Evolutionary conservation across 108 stramenopile genomes (phyloP).

Genomic region (Nannochloropsis gaditana): DNA sequence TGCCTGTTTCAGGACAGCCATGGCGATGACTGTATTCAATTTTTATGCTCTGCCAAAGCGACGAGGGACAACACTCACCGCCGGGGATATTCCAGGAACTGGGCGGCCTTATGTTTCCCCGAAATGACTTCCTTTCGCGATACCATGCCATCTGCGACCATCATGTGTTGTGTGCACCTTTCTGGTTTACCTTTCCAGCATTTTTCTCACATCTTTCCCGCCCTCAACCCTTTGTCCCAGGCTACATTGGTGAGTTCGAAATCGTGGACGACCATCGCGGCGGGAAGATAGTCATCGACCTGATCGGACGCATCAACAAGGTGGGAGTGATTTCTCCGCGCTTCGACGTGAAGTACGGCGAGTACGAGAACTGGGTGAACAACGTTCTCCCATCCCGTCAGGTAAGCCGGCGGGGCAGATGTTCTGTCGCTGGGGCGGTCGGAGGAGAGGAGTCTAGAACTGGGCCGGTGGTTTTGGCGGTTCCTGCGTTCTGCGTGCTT

Average conservation of each 20-base stretch:
- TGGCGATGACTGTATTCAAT: conserved; percentile 18
- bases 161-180: conserved; percentile 25
- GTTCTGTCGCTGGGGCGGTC: no score
- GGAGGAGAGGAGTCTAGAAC: no score
- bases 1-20: not conserved
- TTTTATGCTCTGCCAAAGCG: not conserved
- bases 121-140: conserved; percentile 62
- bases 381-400: conserved; percentile 85
- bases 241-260: conserved; percentile 99
- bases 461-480: no score
- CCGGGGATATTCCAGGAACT: not conserved
- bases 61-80: conserved; percentile 19
- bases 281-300: conserved; percentile 96
- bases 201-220: conserved; percentile 41
- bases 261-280: conserved; percentile 99
- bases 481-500: no score
- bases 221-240: conserved; percentile 43
- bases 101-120: conserved; percentile 24
- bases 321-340: conserved; percentile 97
- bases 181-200: conserved; percentile 58
- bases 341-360: conserved; percentile 81
- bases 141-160: not conserved
- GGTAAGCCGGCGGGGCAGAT: not conserved
- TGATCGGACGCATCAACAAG: conserved; percentile 97
- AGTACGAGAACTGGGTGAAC: conserved; percentile 96